Evolutionary conservation across 768 basidiomycete genomes (phyloP).

Genomic region (Amanita inopinata): DNA sequence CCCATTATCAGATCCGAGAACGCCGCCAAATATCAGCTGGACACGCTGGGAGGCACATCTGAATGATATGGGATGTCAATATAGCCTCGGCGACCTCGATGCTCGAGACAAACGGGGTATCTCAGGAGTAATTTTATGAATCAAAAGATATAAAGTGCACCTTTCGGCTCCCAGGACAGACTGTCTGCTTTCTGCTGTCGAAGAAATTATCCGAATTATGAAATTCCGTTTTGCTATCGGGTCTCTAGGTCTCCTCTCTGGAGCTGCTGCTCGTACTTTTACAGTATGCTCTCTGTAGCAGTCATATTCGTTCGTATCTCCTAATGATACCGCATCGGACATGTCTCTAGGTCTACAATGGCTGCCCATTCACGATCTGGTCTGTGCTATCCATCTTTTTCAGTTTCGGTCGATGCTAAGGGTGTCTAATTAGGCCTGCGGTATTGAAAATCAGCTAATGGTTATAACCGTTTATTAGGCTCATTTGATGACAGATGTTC

Average conservation of each 20-base stretch:
- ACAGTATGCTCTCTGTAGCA: conserved; percentile 25
- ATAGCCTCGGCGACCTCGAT: too few species aligned
- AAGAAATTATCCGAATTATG: conserved; percentile 20
- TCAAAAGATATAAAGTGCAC: too few species aligned
- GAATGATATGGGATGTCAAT: too few species aligned
- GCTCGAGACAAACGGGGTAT: too few species aligned
- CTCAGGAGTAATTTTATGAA: too few species aligned
- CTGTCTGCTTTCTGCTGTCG: conserved; percentile 2
- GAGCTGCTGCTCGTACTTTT: conserved; percentile 43
- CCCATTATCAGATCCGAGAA: too few species aligned
- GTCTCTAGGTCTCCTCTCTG: conserved; percentile 18
- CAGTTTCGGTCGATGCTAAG: background rate
- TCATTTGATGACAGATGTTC: conserved; percentile 33
- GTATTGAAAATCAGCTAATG: conserved; percentile 13
- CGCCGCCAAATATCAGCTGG: too few species aligned
- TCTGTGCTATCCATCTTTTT: conserved; percentile 19
- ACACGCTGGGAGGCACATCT: too few species aligned
- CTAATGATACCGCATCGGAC: background rate
- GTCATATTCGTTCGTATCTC: background rate
- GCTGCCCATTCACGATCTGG: conserved; percentile 64
- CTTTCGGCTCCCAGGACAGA: background rate
- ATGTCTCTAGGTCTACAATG: conserved; percentile 36
- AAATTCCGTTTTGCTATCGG: conserved; percentile 17
- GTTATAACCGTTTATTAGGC: background rate
- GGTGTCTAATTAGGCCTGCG: conserved; percentile 24